phyloP scores from a whole-genome alignment of 495 filamentous ascomycete genomes.

The Xylaria nigripes region DNA sequence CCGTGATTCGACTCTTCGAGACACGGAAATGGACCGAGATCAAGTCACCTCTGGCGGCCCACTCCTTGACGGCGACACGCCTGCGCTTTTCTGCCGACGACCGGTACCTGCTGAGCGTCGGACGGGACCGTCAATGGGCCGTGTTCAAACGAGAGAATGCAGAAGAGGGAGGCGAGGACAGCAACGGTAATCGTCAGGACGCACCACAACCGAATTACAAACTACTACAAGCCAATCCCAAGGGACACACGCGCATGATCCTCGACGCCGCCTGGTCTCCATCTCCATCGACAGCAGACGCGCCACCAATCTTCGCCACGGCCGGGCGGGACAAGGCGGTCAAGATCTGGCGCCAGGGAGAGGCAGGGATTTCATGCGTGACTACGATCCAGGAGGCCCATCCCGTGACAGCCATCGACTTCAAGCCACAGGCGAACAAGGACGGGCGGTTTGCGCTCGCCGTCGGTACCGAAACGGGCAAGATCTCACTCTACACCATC shows the following conservation, averaged over 20 bases:
- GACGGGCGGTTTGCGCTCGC: slow-evolving; percentile 50
- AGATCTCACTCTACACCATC: slow-evolving; percentile 37
- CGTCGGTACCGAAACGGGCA: slow-evolving; percentile 56
- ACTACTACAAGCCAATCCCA: slow-evolving; percentile 56
- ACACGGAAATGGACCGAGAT: slow-evolving; percentile 80
- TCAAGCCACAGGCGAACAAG: slow-evolving; percentile 33
- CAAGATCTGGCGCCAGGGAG: slow-evolving; percentile 58
- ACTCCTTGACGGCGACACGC: slow-evolving; percentile 75
- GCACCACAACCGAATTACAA: slow-evolving; percentile 34
- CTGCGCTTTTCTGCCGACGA: slow-evolving; percentile 74
- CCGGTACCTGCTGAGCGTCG: slow-evolving; percentile 70
- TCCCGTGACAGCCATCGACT: slow-evolving; percentile 72
- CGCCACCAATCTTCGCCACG: slow-evolving; percentile 59
- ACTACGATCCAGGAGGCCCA: slow-evolving; percentile 47
- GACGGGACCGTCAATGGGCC: slow-evolving; percentile 84
- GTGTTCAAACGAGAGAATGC: slow-evolving; percentile 52
- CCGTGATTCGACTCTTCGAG: slow-evolving; percentile 86
- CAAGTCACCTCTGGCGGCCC: slow-evolving; percentile 68
- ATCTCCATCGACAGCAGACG: slow-evolving; percentile 34
- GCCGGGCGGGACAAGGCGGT: slow-evolving; percentile 80
- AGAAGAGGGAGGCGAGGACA: not conserved
- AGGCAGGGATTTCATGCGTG: slow-evolving; percentile 35
- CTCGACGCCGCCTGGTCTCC: slow-evolving; percentile 78
- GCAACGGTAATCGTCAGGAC: not conserved
- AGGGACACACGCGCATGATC: slow-evolving; percentile 88